Evolutionary conservation across 2,329 filamentous ascomycete species (phyloP), one percentile per base, ranked within the genome.

Genomic region (Phoma sp.): DNA sequence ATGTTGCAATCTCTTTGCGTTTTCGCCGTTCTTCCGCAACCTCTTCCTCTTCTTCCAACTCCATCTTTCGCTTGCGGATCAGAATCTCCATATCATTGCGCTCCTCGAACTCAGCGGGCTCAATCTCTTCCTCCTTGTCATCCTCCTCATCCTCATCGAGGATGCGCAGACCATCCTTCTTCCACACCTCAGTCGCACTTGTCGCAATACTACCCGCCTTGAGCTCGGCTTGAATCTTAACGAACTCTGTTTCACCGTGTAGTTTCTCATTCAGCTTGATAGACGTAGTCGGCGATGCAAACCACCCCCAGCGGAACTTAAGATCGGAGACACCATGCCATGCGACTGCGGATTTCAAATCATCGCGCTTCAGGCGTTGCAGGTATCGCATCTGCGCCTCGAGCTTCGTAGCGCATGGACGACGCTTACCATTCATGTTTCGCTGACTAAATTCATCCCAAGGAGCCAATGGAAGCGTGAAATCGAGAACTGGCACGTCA

Each of bases 401-500:
- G 1, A 74, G 46, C 26, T 71, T 71, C 1, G 67, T 71, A 7
- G 58, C 40, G 1, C 32, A 39, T 15, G 20, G 9, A 14, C 34
- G n/a, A 23, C 56, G 39, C 20, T 58, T 58, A 2, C 42, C 46
- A 12, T 30, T 23, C 10, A n/a, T n/a, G n/a, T 28, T 53, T n/a
- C 48, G 60, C 43, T 46, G 56, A 25, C 59, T 58, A 45, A 67
- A 77, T 21, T 63, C 37, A 29, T 75, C 59, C 84, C 84, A 86
- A 1, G 82, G 83, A 4, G 79, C 69, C 6, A 65, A 55, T 10
- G 77, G 73, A 14, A 71, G 57, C 0, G 74, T 68, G 29, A 80
- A 76, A 23, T 81, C 78, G 55, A 86, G 66, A 0, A 69, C 23
- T 0, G 83, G 83, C 4, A 84, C 75, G n/a, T 76, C 62, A 1